Base-by-base conservation (phyloP, 495 filamentous ascomycete genomes). In the Daldinia grandis region DNA sequence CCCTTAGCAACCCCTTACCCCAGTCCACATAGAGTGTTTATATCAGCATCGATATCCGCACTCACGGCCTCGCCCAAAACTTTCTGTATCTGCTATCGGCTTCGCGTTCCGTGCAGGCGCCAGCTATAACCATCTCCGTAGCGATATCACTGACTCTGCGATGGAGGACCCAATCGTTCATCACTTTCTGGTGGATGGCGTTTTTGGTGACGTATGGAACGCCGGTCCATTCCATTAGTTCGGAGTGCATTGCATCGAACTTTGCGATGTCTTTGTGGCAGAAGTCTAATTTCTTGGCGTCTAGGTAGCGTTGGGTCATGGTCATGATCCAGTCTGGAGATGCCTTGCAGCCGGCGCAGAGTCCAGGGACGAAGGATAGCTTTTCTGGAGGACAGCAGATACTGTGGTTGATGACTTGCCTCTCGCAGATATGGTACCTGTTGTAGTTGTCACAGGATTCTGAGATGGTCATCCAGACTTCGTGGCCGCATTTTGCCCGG, bases 321-420 rank as follows among this genome's bases (percentile, higher is more conserved):
- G 4, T n/a, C 6, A 5, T 12, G 2, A 24, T 6, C 42, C 44
- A 62, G 4, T 33, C 19, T 5, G 30, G 10, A 14, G 21, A 33
- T 17, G 40, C 28, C 59, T 30, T 33, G 44, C 59, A 62, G 30
- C 31, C 27, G 30, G 42, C 25, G 15, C 59, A 62, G 28, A 61
- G 17, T 5, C 9, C 27, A 15, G 40, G n/a, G 28, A 8, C 19
- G 59, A 53, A 50, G 14, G 27, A 4, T 4, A 62, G 3, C 17
- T 24, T 50, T 3, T 21, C 28, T 5, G 0, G 44, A 1, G 59
- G 59, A 30, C 59, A 62, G 30, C 4, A 17, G 10, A 10, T 19
- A 8, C 19, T 17, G 19, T 61, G 15, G 10, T 50, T n/a, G 10
- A 38, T 14, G 6, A 24, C 28, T n/a, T 53, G 4, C n/a, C 28